Evolutionary conservation across 2,329 filamentous ascomycete genomes (phyloP).

Genomic region (Botrytis byssoidea): DNA sequence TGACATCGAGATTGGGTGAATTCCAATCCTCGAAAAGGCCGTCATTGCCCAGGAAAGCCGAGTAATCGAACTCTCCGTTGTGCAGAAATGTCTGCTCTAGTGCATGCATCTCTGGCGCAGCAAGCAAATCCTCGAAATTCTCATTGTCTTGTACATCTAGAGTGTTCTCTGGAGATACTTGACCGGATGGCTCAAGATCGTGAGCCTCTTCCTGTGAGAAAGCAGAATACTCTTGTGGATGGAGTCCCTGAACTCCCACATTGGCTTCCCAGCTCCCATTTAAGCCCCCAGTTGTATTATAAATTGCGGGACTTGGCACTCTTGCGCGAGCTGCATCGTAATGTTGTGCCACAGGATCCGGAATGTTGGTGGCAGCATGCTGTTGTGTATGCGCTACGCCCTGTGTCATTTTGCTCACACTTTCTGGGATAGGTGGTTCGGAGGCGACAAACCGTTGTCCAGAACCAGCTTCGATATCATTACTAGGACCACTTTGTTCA

Average conservation of each 20-base stretch:
- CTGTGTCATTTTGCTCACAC: not conserved
- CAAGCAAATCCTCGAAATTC: rapidly evolving
- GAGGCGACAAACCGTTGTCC: no score
- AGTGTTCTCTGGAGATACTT: not conserved
- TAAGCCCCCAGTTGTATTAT: no score
- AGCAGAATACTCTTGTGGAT: rapidly evolving
- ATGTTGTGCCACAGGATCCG: not conserved
- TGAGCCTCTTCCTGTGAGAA: not conserved
- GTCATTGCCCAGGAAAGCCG: not conserved
- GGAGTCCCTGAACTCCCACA: rapidly evolving
- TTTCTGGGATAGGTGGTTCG: not conserved
- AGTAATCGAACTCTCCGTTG: not conserved
- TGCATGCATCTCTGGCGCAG: not conserved
- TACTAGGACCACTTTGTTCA: not conserved
- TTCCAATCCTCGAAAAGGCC: not conserved
- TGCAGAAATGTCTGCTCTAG: not conserved
- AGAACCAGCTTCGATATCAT: no score
- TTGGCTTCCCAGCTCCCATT: no score
- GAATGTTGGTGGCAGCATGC: rapidly evolving
- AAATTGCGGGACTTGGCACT: no score
- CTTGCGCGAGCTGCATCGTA: not conserved
- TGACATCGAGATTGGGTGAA: not conserved
- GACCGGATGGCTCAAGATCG: not conserved
- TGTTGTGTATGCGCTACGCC: not conserved
- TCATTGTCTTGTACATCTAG: rapidly evolving